Percentiles rank a stretch among this genome's conserved stretches.
phyloP scores from a whole-genome alignment of 441 rosid genomes.

The Corymbia citriodora region DNA sequence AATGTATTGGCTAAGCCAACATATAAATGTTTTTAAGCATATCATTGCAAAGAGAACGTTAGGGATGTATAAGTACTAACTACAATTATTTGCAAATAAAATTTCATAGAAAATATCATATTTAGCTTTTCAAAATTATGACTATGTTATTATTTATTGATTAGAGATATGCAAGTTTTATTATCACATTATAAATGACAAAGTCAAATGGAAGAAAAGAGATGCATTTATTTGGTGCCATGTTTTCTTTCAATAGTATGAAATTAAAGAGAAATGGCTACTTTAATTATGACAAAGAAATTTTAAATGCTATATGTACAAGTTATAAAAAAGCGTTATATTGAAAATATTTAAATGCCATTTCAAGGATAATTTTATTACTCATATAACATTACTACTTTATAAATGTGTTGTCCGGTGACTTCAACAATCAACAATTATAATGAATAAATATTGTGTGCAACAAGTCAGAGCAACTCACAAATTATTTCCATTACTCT shows the following conservation, averaged over 20 bases:
- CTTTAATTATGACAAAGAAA: no score
- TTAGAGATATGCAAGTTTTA: no score
- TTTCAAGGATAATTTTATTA: not conserved
- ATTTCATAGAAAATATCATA: not conserved
- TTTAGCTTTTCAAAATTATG: no score
- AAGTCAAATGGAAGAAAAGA: no score
- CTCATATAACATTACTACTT: not conserved
- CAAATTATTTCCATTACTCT: not conserved
- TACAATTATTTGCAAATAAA: not conserved
- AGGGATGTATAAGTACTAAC: not conserved
- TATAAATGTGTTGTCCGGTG: not conserved
- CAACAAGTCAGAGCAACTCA: fast-evolving
- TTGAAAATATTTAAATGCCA: not conserved
- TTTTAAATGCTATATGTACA: not conserved
- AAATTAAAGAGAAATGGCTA: no score
- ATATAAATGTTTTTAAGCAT: not conserved
- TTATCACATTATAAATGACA: no score
- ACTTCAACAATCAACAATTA: not conserved
- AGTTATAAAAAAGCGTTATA: not conserved
- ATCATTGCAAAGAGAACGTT: not conserved
- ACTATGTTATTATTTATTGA: no score
- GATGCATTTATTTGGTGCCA: no score
- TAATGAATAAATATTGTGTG: not conserved
- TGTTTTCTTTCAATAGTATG: no score
- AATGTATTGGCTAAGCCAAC: not conserved